A percentile compares a stretch with the other conserved stretches of the same genome.
These are phyloP conservation scores for Scedosporium dehoogii DNA, from an alignment of 2,329 filamentous ascomycete genomes.

Conservation along the genomic window DNA sequence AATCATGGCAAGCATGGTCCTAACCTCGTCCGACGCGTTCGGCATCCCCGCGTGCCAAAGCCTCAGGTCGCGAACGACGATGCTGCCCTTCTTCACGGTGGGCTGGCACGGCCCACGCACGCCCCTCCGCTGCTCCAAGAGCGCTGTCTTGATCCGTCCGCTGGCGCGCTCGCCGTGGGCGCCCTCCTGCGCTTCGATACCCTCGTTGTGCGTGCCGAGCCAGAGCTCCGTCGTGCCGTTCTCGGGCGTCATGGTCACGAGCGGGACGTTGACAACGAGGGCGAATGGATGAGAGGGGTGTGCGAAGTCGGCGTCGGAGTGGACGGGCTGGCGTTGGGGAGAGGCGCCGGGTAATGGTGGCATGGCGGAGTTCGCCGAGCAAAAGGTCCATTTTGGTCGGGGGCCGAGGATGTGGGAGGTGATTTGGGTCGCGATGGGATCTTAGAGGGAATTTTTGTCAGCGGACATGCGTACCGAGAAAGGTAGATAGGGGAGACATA, in stretches of 20 bases:
- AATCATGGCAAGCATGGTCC: conserved; percentile 52
- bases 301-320: conserved; percentile 49
- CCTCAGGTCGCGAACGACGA: conserved; percentile 48
- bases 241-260: conserved; percentile 36
- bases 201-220: conserved; percentile 41
- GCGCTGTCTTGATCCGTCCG: conserved; percentile 32
- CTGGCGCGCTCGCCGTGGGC: conserved; percentile 41
- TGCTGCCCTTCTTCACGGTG: conserved; percentile 39
- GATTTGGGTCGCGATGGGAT: conserved; percentile 45
- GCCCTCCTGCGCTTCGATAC: conserved; percentile 32
- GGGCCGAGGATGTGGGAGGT: conserved; percentile 45
- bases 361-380: conserved; percentile 48
- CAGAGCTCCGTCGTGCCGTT: conserved; percentile 52
- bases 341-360: conserved; percentile 30
- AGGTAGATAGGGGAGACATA: conserved; percentile 18
- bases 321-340: conserved; percentile 42
- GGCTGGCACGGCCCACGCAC: conserved; percentile 38
- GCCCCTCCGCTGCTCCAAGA: conserved; percentile 26
- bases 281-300: conserved; percentile 46
- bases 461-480: not conserved
- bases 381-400: conserved; percentile 44
- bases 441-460: too few relatives aligned
- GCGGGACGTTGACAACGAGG: conserved; percentile 42
- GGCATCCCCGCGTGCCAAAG: conserved; percentile 58
- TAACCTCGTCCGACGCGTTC: conserved; percentile 36